Percentiles rank a stretch among this genome's conserved stretches.
These are phyloP conservation scores for Cladobotryum protrusum DNA, from an alignment of 2,329 filamentous ascomycete species.

Conservation along the genomic window DNA sequence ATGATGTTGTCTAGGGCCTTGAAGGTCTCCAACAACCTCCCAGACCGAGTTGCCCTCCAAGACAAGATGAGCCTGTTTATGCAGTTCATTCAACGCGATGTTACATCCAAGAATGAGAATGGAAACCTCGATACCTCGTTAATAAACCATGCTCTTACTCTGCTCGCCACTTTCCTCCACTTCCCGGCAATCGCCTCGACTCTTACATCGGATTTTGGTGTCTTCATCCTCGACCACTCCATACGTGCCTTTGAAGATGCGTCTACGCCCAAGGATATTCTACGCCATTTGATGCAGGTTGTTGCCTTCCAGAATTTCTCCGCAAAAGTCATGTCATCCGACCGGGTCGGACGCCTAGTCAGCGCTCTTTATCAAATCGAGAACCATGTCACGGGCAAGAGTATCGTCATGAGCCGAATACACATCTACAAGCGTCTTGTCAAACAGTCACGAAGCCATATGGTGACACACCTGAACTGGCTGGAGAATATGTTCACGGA, in stretches of 20 bases:
- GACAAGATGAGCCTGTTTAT: slow-evolving; percentile 71
- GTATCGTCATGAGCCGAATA: slow-evolving; percentile 69
- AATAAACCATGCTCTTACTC: slow-evolving; percentile 67
- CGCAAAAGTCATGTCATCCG: slow-evolving; percentile 63
- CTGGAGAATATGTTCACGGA: slow-evolving; percentile 74
- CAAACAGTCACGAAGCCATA: slow-evolving; percentile 61
- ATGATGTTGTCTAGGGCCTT: slow-evolving; percentile 69
- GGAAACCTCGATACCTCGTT: slow-evolving; percentile 61
- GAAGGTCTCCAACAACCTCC: slow-evolving; percentile 75
- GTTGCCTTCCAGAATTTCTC: slow-evolving; percentile 76
- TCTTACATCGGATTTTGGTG: slow-evolving; percentile 70
- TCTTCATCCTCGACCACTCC: slow-evolving; percentile 74
- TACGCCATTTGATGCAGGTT: slow-evolving; percentile 73
- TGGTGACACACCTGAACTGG: slow-evolving; percentile 72
- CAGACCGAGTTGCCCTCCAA: slow-evolving; percentile 64
- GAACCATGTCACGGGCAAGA: slow-evolving; percentile 69
- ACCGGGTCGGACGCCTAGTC: slow-evolving; percentile 66
- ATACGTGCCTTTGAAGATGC: slow-evolving; percentile 66
- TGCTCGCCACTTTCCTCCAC: slow-evolving; percentile 72
- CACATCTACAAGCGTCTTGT: slow-evolving; percentile 73
- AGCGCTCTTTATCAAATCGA: slow-evolving; percentile 66
- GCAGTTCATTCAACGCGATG: slow-evolving; percentile 79
- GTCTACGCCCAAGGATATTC: slow-evolving; percentile 66
- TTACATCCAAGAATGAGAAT: slow-evolving; percentile 54
- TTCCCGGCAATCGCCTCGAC: slow-evolving; percentile 63